Evolutionary conservation across 176 grass and related monocot species (phyloP).

Genomic region (Ensete ventricosum): DNA sequence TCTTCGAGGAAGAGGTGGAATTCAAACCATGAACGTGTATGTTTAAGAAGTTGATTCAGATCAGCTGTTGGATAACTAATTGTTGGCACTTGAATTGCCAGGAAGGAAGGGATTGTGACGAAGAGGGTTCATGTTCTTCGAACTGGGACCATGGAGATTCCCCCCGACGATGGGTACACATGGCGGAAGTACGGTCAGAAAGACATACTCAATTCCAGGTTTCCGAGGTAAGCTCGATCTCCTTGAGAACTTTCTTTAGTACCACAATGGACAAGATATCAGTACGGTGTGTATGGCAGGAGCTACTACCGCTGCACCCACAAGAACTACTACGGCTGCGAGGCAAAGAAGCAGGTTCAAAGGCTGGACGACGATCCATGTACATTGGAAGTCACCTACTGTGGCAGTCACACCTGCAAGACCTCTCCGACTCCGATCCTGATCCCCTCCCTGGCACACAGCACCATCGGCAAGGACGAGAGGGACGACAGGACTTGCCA

Average conservation of each 20-base stretch:
- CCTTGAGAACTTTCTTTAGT: neutral
- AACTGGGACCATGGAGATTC: conserved; percentile 54
- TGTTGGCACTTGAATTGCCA: conserved; percentile 15
- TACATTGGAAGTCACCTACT: conserved; percentile 69
- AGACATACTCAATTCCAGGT: conserved; percentile 55
- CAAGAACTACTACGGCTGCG: conserved; percentile 84
- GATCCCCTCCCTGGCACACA: conserved; percentile 16
- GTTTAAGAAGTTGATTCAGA: no score
- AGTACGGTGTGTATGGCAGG: conserved; percentile 17
- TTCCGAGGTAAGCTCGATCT: conserved; percentile 40
- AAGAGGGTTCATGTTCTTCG: conserved; percentile 28
- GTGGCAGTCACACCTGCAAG: conserved; percentile 61
- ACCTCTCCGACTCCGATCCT: conserved; percentile 57
- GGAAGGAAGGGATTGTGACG: conserved; percentile 35
- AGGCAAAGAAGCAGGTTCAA: conserved; percentile 87
- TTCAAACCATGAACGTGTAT: neutral
- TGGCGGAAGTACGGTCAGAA: conserved; percentile 98
- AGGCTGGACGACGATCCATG: conserved; percentile 70
- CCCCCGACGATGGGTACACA: conserved; percentile 80
- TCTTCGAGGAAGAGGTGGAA: conserved; percentile 31
- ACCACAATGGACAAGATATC: no score
- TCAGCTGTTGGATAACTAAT: neutral
- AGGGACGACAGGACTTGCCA: neutral
- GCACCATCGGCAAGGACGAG: neutral
- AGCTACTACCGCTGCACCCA: conserved; percentile 92